A percentile compares a stretch with the other conserved stretches of the same genome.
Evolutionary conservation across 2,329 filamentous ascomycete genomes (phyloP).

Genomic region (Stemphylium vesicarium): DNA sequence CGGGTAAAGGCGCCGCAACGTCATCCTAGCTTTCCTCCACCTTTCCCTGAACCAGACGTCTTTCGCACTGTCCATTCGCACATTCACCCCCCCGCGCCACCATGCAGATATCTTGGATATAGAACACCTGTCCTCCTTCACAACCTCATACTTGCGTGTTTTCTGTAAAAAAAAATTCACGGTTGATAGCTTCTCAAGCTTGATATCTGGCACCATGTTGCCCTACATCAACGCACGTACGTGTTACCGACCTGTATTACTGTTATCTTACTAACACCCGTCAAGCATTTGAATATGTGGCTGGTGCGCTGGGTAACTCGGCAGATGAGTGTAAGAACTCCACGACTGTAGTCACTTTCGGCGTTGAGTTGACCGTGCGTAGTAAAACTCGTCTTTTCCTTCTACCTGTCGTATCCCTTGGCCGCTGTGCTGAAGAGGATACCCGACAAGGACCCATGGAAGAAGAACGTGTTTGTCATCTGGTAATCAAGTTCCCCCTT

Average conservation of each 20-base stretch:
- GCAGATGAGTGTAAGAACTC: conserved; percentile 65
- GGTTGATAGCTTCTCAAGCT: neutral
- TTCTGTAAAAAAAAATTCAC: neutral
- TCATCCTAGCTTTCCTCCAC: conserved; percentile 14
- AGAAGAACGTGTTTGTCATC: conserved; percentile 89
- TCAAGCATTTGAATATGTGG: conserved; percentile 67
- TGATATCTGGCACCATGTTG: conserved; percentile 57
- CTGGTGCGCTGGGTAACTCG: conserved; percentile 65
- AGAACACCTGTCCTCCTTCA: conserved; percentile 4
- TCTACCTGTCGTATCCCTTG: conserved; percentile 90
- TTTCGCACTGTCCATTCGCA: conserved; percentile 5
- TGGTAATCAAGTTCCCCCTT: conserved; percentile 56
- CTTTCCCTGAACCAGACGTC: conserved; percentile 3
- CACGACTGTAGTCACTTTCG: neutral
- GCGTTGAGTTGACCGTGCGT: conserved; percentile 29
- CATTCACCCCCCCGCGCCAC: conserved; percentile 5
- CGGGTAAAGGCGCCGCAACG: conserved; percentile 7
- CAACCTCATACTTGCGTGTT: neutral
- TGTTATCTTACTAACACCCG: neutral
- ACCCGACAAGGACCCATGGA: conserved; percentile 80
- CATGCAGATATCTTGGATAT: conserved; percentile 24
- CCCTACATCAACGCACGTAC: conserved; percentile 68
- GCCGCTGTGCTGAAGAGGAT: conserved; percentile 88
- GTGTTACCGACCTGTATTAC: conserved; percentile 26
- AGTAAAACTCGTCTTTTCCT: conserved; percentile 94